Conservation (phyloP, 352 stramenopile genomes). For the Globisporangium sylvaticum region DNA sequence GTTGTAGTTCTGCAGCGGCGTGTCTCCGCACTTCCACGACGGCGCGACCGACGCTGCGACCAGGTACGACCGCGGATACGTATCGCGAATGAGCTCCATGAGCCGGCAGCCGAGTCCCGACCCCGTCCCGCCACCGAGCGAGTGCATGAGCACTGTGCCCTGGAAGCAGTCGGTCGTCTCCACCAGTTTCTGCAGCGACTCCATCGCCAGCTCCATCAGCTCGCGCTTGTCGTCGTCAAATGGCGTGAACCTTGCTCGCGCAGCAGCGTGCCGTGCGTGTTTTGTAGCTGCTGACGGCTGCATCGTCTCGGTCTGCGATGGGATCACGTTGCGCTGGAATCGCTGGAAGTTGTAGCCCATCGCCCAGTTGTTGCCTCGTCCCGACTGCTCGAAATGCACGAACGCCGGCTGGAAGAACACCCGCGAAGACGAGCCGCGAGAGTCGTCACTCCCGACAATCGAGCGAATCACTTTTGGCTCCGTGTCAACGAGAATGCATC, state of each 20-base stretch:
- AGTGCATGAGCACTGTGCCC: slow-evolving; percentile 75
- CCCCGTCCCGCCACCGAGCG: slow-evolving; percentile 77
- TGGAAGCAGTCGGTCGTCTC: slow-evolving; percentile 67
- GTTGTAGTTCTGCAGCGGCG: slow-evolving; percentile 87
- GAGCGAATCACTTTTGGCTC: slow-evolving; percentile 71
- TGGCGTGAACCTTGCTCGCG: slow-evolving; percentile 3
- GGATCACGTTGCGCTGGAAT: slow-evolving; percentile 31
- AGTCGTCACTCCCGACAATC: slow-evolving; percentile 14
- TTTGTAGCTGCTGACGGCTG: background rate
- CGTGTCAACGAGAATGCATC: slow-evolving; percentile 75
- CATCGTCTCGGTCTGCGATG: slow-evolving; percentile 9
- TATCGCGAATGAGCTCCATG: slow-evolving; percentile 77
- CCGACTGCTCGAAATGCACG: slow-evolving; percentile 57
- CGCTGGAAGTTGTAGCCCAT: slow-evolving; percentile 80
- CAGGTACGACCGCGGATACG: slow-evolving; percentile 70
- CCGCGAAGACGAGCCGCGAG: background rate
- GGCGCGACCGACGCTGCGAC: slow-evolving; percentile 65
- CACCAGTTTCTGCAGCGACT: slow-evolving; percentile 70
- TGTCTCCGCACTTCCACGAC: slow-evolving; percentile 57
- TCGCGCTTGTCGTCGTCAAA: slow-evolving; percentile 33
- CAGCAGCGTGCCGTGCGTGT: background rate
- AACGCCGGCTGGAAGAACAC: slow-evolving; percentile 34
- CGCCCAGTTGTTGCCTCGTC: slow-evolving; percentile 87
- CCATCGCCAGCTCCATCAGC: slow-evolving; percentile 63
- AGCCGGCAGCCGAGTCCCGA: slow-evolving; percentile 76